These are phyloP conservation scores for Nitzschia sp. DNA, from an alignment of 108 stramenopile genomes.

Conservation along the genomic window DNA sequence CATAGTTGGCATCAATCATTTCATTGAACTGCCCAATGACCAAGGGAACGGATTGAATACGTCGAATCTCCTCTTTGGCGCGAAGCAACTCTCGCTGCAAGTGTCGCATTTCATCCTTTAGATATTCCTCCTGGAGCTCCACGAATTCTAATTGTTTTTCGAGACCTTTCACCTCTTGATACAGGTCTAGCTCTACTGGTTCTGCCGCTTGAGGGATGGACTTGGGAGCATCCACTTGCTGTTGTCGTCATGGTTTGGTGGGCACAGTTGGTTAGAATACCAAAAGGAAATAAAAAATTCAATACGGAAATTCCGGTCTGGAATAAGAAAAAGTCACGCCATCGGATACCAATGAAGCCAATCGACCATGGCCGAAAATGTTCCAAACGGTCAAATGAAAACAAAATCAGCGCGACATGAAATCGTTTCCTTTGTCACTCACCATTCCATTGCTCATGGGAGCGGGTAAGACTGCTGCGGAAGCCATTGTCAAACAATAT, in stretches of 20 bases:
- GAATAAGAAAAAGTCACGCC: neutral
- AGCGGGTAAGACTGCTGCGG: constrained; percentile 14
- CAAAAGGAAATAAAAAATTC: neutral
- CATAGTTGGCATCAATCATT: constrained; percentile 99
- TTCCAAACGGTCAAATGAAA: neutral
- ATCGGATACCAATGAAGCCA: neutral
- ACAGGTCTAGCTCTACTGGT: constrained; percentile 64
- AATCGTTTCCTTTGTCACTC: neutral
- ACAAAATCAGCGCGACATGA: neutral
- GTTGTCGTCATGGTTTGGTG: neutral
- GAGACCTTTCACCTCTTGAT: constrained; percentile 86
- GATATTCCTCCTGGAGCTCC: constrained; percentile 97
- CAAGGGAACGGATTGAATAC: constrained; percentile 97
- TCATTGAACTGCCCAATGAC: constrained; percentile 99
- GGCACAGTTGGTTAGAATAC: neutral
- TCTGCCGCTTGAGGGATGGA: neutral
- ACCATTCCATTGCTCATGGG: constrained; percentile 14
- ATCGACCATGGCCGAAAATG: neutral
- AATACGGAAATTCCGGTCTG: neutral
- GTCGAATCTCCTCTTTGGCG: constrained; percentile 97
- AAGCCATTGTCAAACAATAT: constrained; percentile 16
- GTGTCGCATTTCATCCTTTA: constrained; percentile 99
- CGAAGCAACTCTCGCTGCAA: constrained; percentile 97
- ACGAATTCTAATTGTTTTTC: constrained; percentile 93
- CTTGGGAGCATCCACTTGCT: constrained; percentile 11